Evolutionary conservation across 106 monocot species (phyloP), one percentile per base, ranked within the genome.

Genomic region (Cymbidium sinense): DNA sequence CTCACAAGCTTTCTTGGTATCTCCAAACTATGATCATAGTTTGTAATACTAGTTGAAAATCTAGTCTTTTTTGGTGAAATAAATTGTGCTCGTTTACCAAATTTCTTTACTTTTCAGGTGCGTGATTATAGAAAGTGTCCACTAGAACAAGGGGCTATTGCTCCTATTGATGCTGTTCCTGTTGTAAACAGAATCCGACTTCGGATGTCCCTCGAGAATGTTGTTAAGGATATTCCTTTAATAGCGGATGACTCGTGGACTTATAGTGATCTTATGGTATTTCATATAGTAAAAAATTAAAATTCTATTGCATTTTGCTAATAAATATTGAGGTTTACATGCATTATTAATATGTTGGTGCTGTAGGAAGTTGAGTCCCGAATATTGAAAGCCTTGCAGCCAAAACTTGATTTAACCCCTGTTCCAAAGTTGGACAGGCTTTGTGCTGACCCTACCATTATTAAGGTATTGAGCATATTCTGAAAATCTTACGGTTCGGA

Each of bases 241-340:
- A 86, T 98, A 33, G 86, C 96, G 74, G 96, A 94, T 87, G 96
- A 94, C 74, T 88, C 94, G 25, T 98, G 96, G 96, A 98, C 94
- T 6, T 98, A 98, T 65, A 81, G 91, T 27, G 92, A 98, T 89
- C 62, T 94, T 35, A 74, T 98, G 91, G 96, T 98, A 83, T 73
- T 62, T 41, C 39, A 50, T 9, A 51, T 23, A 8, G 62, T 55
- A 47, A 6, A 62, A 10, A 52, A 41, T 52, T 19, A 13, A 7
- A 13, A 11, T 55, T 81, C 43, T 65, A 27, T 70, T 54, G 71
- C 15, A 79, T 55, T 73, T 52, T 65, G 47, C 37, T 43, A 15
- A 13, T 29, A 28, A 75, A 19, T 10, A 23, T 67, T 70, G 34
- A 54, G 64, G 73, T 34, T 18, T 25, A 55, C 54, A 31, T 82